phyloP scores from a whole-genome alignment of 176 grass and related monocot genomes.

The Carex scoparia region DNA sequence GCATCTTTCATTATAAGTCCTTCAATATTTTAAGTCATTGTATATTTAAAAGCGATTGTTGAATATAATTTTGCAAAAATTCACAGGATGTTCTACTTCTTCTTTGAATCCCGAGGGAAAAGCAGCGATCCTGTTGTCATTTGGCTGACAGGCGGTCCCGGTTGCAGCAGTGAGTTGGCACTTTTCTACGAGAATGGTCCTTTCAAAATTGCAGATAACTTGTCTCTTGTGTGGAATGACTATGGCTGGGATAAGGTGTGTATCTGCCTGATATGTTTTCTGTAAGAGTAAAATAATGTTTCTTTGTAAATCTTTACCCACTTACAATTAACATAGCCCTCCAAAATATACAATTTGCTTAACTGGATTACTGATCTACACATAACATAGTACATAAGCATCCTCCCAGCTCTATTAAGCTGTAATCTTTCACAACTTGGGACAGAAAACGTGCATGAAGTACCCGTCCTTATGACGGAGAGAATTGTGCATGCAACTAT shows the following conservation, averaged over 20 bases:
- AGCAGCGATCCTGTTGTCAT: conserved; percentile 51
- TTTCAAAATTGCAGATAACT: conserved; percentile 53
- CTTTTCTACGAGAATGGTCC: conserved; percentile 55
- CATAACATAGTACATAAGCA: background rate
- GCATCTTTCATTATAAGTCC: background rate
- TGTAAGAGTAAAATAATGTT: background rate
- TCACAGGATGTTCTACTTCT: conserved; percentile 51
- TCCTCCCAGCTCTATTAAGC: background rate
- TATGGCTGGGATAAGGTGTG: conserved; percentile 57
- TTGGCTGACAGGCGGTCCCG: conserved; percentile 55
- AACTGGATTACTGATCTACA: background rate
- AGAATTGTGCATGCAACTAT: background rate
- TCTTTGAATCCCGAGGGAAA: conserved; percentile 50
- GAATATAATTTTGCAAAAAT: background rate
- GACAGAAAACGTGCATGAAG: background rate
- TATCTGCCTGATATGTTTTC: background rate
- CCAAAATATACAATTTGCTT: background rate
- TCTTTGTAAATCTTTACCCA: background rate
- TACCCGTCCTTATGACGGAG: background rate
- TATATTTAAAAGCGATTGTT: background rate
- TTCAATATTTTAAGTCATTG: background rate
- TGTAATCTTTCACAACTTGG: background rate
- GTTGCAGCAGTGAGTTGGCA: conserved; percentile 52
- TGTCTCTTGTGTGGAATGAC: conserved; percentile 53
- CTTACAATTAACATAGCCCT: background rate